These are phyloP conservation scores for Trametes coccinea DNA, from an alignment of 768 basidiomycete genomes.

Conservation along the genomic window DNA sequence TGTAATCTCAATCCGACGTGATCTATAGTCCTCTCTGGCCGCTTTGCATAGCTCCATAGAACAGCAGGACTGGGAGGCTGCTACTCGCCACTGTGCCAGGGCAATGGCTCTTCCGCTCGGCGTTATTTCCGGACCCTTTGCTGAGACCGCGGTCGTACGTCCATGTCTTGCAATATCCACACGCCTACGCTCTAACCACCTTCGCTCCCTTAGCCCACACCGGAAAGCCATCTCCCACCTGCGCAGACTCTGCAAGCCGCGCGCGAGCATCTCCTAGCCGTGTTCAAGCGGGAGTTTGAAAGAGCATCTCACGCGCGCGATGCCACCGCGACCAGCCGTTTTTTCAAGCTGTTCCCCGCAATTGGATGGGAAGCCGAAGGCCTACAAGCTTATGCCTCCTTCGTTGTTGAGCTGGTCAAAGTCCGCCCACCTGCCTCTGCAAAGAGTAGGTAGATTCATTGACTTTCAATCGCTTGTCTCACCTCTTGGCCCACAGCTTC, in stretches of 20 bases:
- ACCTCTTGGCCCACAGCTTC: conserved; percentile 55
- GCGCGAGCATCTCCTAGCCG: conserved; percentile 69
- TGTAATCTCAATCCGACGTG: conserved; percentile 35
- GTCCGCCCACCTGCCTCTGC: conserved; percentile 74
- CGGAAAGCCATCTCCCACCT: conserved; percentile 85
- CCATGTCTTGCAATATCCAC: not conserved
- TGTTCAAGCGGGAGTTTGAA: conserved; percentile 81
- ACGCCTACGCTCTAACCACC: conserved; percentile 4
- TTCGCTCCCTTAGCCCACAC: conserved; percentile 67
- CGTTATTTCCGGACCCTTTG: conserved; percentile 81
- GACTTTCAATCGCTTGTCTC: conserved; percentile 11
- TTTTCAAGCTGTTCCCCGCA: conserved; percentile 95
- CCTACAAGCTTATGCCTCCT: conserved; percentile 86
- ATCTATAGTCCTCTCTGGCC: conserved; percentile 59
- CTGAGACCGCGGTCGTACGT: conserved; percentile 79
- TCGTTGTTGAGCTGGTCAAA: conserved; percentile 88
- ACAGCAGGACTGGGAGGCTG: conserved; percentile 92
- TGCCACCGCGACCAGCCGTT: conserved; percentile 85
- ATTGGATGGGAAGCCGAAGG: conserved; percentile 95
- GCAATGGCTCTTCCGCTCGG: conserved; percentile 83
- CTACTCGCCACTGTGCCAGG: conserved; percentile 85
- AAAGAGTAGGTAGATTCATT: conserved; percentile 60
- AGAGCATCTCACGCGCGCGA: conserved; percentile 80
- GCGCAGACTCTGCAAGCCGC: conserved; percentile 76
- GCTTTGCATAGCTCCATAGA: conserved; percentile 65